Percentiles rank a stretch among this genome's conserved stretches.
Evolutionary conservation across 257 asterid genomes (phyloP).

Genomic region (Penstemon newberryi): DNA sequence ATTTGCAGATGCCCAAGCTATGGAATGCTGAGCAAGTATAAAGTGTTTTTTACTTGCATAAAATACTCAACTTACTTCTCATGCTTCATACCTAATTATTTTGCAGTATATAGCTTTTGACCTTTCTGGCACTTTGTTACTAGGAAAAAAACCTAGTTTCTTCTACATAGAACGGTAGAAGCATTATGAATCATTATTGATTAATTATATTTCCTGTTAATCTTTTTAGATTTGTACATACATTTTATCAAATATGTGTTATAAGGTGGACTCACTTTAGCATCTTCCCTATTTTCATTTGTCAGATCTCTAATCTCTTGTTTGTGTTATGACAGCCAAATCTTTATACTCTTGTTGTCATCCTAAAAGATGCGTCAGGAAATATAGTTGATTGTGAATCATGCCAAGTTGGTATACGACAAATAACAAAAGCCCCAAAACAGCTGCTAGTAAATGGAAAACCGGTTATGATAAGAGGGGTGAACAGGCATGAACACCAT

Average conservation of each 20-base stretch:
- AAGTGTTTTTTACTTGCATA: slow-evolving; percentile 22
- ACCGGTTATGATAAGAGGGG: slow-evolving; percentile 91
- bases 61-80: slow-evolving; percentile 15
- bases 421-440: slow-evolving; percentile 79
- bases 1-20: slow-evolving; percentile 70
- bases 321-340: slow-evolving; percentile 72
- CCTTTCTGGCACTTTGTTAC: slow-evolving; percentile 1
- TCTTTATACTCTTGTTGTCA: slow-evolving; percentile 81
- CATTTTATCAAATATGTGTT: no score
- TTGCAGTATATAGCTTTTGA: neutral
- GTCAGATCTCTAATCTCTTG: slow-evolving; percentile 28
- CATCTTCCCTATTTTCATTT: slow-evolving; percentile 1
- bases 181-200: slow-evolving; percentile 9
- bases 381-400: slow-evolving; percentile 82
- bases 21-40: slow-evolving; percentile 94
- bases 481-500: slow-evolving; percentile 97
- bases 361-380: slow-evolving; percentile 86
- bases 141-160: slow-evolving; percentile 3
- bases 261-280: neutral
- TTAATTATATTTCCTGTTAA: neutral
- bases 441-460: slow-evolving; percentile 92
- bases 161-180: slow-evolving; percentile 5
- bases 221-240: neutral
- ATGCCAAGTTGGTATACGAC: slow-evolving; percentile 85
- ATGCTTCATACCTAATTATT: slow-evolving; percentile 8